phyloP scores from a whole-genome alignment of 352 stramenopile species.

The Phytophthora aleatoria region DNA sequence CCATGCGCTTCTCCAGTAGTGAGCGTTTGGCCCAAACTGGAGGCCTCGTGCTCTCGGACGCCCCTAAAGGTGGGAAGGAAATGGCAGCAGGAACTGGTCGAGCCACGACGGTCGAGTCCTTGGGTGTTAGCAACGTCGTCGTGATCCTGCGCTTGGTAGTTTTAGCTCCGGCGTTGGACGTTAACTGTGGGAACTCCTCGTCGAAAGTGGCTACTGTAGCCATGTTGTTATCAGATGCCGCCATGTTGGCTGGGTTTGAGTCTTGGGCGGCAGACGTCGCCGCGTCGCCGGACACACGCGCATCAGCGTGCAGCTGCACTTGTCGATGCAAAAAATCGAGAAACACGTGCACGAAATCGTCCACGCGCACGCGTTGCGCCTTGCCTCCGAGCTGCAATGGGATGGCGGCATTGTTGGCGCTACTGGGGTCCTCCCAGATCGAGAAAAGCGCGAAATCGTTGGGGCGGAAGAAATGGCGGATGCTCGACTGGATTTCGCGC shows the following conservation, averaged over 20 bases:
- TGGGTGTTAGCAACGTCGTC: slow-evolving; percentile 47
- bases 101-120: slow-evolving; percentile 27
- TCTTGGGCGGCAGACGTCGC: slow-evolving; percentile 2
- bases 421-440: background rate
- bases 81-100: slow-evolving; percentile 34
- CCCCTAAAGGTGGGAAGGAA: slow-evolving; percentile 35
- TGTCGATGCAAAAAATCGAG: slow-evolving; percentile 28
- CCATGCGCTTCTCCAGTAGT: slow-evolving; percentile 57
- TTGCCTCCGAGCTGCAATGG: slow-evolving; percentile 22
- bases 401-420: slow-evolving; percentile 6
- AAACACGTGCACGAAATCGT: slow-evolving; percentile 39
- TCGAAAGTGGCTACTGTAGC: slow-evolving; percentile 23
- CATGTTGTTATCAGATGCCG: slow-evolving; percentile 8
- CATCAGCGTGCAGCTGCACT: slow-evolving; percentile 21
- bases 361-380: slow-evolving; percentile 24
- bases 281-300: background rate
- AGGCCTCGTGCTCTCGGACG: slow-evolving; percentile 9
- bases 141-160: slow-evolving; percentile 51
- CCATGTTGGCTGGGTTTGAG: background rate
- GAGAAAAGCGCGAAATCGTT: background rate
- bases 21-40: slow-evolving; percentile 47
- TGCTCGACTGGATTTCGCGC: slow-evolving; percentile 5
- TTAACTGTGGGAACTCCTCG: slow-evolving; percentile 47
- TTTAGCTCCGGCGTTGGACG: slow-evolving; percentile 8
- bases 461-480: slow-evolving; percentile 12